phyloP scores from a whole-genome alignment of 768 basidiomycete genomes.

The Paxillus rubicundulus region DNA sequence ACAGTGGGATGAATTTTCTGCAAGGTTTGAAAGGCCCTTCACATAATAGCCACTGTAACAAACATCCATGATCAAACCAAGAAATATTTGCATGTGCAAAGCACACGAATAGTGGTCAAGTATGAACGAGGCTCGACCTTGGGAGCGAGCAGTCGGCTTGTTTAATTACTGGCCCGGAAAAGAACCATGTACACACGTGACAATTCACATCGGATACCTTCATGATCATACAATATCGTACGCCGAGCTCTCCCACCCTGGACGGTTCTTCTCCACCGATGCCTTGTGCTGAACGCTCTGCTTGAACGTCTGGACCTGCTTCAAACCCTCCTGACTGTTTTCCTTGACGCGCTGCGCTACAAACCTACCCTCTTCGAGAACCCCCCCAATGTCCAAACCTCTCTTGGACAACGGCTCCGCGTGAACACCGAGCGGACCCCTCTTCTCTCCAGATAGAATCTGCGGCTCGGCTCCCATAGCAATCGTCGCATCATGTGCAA shows the following conservation, averaged over 20 bases:
- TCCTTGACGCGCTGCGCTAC: constrained; percentile 37
- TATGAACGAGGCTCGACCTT: too few relatives aligned
- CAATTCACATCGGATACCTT: neutral
- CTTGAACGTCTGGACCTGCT: constrained; percentile 42
- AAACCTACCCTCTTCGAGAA: neutral
- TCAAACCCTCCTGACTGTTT: constrained; percentile 32
- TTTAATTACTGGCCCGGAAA: too few relatives aligned
- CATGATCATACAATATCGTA: constrained; percentile 42
- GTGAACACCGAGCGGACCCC: constrained; percentile 58
- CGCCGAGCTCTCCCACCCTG: constrained; percentile 50
- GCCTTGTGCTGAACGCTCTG: constrained; percentile 43
- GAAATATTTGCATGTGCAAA: too few relatives aligned
- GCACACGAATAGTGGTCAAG: too few relatives aligned
- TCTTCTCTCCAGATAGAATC: constrained; percentile 64
- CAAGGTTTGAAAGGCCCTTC: too few relatives aligned
- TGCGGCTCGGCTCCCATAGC: constrained; percentile 76
- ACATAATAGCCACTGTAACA: too few relatives aligned
- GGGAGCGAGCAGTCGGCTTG: too few relatives aligned
- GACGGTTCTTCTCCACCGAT: constrained; percentile 32
- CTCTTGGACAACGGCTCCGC: constrained; percentile 35
- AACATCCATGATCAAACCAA: too few relatives aligned
- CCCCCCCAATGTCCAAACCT: neutral
- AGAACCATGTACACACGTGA: too few relatives aligned
- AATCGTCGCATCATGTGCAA: constrained; percentile 36
- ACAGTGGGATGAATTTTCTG: too few relatives aligned